phyloP scores from a whole-genome alignment of 176 grass and related monocot genomes.

The Tillandsia fasciculata region DNA sequence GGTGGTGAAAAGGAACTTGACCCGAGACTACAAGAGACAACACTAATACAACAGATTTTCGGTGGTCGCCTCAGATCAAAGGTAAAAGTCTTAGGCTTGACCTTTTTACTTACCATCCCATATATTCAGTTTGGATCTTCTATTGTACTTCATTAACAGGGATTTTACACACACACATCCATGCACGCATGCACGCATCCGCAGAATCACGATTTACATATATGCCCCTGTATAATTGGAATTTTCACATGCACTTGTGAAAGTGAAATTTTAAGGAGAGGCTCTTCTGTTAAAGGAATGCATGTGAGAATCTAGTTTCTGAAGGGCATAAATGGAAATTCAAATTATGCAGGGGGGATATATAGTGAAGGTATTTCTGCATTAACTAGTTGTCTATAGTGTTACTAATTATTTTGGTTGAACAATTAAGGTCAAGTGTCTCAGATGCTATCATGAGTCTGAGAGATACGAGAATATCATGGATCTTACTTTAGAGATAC shows the following conservation, averaged over 20 bases:
- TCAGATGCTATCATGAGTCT: constrained; percentile 89
- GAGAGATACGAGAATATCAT: constrained; percentile 99
- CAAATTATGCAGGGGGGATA: too few species aligned
- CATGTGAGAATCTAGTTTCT: too few species aligned
- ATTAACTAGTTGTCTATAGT: neutral
- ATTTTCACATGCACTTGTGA: too few species aligned
- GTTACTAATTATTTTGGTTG: constrained; percentile 30
- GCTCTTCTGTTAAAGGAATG: too few species aligned
- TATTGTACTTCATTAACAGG: neutral
- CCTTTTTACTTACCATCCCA: constrained; percentile 1
- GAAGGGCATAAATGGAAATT: too few species aligned
- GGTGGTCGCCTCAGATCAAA: constrained; percentile 94
- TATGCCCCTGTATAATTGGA: neutral
- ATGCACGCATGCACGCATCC: too few species aligned
- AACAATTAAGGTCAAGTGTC: constrained; percentile 81
- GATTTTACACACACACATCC: too few species aligned
- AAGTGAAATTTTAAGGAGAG: too few species aligned
- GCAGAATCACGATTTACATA: neutral
- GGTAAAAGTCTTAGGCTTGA: constrained; percentile 29
- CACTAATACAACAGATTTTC: constrained; percentile 96
- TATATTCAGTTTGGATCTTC: neutral
- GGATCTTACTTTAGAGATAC: constrained; percentile 99
- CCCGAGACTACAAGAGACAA: constrained; percentile 82
- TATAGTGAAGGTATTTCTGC: too few species aligned
- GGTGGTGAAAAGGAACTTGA: constrained; percentile 88